These are phyloP conservation scores for Debaryomyces prosopidis DNA, from an alignment of 805 yeast species.

Conservation along the genomic window DNA sequence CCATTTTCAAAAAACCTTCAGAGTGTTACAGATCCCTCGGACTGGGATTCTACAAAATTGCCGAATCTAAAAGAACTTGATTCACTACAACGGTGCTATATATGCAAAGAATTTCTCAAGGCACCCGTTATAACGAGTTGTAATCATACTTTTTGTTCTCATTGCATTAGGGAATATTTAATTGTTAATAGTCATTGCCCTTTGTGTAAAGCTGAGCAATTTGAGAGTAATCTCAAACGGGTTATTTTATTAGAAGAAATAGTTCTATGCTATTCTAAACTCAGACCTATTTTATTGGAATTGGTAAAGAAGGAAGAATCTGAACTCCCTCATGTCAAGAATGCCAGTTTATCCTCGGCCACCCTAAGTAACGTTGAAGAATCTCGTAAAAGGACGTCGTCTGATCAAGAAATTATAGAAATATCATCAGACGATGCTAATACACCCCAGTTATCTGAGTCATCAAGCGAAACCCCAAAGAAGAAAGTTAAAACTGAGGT, in stretches of 20 bases:
- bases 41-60: conserved; percentile 57
- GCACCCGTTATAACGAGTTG: conserved; percentile 86
- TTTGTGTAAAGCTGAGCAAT: conserved; percentile 66
- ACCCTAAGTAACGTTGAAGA: neutral
- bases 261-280: conserved; percentile 48
- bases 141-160: conserved; percentile 86
- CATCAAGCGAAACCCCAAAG: conserved; percentile 6
- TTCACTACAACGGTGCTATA: conserved; percentile 74
- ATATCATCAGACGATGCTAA: conserved; percentile 13
- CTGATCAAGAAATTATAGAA: conserved; percentile 11
- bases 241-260: conserved; percentile 74
- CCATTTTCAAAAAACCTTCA: conserved; percentile 15
- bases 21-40: conserved; percentile 65
- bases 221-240: conserved; percentile 68
- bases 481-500: neutral
- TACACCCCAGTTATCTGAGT: neutral
- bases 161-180: conserved; percentile 75
- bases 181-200: conserved; percentile 70
- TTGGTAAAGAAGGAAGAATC: conserved; percentile 14
- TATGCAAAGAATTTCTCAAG: conserved; percentile 78
- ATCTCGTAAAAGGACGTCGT: conserved; percentile 12
- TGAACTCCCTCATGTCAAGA: neutral
- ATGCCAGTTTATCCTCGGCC: neutral
- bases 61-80: conserved; percentile 66
- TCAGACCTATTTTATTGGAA: conserved; percentile 42